These are phyloP conservation scores for Trichophyton rubrum DNA, from an alignment of 2,329 filamentous ascomycete genomes.

Conservation along the genomic window DNA sequence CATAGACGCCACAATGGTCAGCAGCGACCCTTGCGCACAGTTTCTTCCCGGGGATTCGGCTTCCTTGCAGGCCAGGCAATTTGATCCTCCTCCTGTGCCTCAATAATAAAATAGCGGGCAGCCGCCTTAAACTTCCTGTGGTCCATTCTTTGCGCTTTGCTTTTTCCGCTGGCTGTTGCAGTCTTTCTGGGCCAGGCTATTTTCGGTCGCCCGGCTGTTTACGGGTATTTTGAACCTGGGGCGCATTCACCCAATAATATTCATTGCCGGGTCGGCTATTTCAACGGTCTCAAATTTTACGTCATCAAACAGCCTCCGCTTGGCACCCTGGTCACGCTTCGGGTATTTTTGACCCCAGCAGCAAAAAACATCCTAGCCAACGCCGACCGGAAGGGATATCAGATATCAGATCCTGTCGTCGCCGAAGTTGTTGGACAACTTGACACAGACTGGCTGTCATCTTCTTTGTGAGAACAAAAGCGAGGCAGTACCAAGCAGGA, in stretches of 20 bases:
- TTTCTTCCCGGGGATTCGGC: not conserved
- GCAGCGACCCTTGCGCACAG: not conserved
- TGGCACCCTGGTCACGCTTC: not conserved
- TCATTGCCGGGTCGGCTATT: constrained; percentile 6
- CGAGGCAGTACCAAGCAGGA: not conserved
- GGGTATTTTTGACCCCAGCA: not conserved
- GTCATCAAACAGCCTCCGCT: not conserved
- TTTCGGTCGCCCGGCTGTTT: constrained; percentile 7
- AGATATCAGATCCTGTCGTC: not conserved
- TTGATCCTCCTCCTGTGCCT: not conserved
- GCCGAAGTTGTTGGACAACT: not conserved
- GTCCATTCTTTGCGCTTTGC: not conserved
- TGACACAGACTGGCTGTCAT: not conserved
- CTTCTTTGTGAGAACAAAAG: not conserved
- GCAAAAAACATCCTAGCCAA: not conserved
- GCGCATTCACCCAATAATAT: constrained; percentile 5
- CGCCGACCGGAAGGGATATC: not conserved
- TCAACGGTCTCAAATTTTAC: not conserved
- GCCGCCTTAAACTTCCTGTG: not conserved
- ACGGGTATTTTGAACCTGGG: constrained; percentile 6
- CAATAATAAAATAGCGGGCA: not conserved
- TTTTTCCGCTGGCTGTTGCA: not conserved
- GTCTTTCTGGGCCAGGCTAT: constrained; percentile 6
- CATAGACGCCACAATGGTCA: not conserved
- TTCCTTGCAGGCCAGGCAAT: constrained; percentile 1